These are phyloP conservation scores for Aquilaria agallochum DNA, from an alignment of 441 rosid genomes.

Conservation along the genomic window DNA sequence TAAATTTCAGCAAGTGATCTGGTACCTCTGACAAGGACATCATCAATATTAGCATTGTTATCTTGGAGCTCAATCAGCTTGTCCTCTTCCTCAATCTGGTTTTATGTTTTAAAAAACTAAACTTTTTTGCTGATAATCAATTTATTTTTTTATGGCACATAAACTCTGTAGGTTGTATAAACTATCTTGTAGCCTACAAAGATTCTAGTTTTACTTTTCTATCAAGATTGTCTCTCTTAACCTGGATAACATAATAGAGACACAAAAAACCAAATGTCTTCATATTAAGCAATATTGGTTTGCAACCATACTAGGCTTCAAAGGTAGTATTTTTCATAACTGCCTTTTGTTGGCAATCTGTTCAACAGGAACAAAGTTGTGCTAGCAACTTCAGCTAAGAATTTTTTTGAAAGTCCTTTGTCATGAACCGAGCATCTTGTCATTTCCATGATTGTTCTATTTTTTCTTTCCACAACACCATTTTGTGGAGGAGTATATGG, in stretches of 20 bases:
- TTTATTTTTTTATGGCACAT: background rate
- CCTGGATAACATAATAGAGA: background rate
- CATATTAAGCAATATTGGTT: background rate
- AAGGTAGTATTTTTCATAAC: background rate
- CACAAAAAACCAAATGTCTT: constrained; percentile 9
- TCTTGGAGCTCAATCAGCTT: background rate
- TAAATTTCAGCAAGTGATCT: background rate
- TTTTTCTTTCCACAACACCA: constrained; percentile 14
- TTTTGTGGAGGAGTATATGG: constrained; percentile 19
- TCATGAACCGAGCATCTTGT: background rate
- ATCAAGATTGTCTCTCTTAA: constrained; percentile 3
- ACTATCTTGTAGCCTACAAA: constrained; percentile 5
- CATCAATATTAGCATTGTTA: background rate
- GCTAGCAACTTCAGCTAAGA: constrained; percentile 8
- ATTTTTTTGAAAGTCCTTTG: constrained; percentile 1
- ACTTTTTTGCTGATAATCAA: constrained; percentile 3
- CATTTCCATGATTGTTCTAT: constrained; percentile 16
- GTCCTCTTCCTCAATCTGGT: background rate
- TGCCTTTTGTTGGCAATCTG: background rate
- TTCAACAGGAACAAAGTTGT: constrained; percentile 3
- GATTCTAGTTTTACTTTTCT: constrained; percentile 1
- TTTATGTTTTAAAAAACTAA: background rate
- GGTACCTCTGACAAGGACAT: background rate
- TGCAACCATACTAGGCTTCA: background rate
- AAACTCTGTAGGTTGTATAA: constrained; percentile 6